Evolutionary conservation across 2,329 filamentous ascomycete species (phyloP).

Genomic region (Aspergillus texensis): DNA sequence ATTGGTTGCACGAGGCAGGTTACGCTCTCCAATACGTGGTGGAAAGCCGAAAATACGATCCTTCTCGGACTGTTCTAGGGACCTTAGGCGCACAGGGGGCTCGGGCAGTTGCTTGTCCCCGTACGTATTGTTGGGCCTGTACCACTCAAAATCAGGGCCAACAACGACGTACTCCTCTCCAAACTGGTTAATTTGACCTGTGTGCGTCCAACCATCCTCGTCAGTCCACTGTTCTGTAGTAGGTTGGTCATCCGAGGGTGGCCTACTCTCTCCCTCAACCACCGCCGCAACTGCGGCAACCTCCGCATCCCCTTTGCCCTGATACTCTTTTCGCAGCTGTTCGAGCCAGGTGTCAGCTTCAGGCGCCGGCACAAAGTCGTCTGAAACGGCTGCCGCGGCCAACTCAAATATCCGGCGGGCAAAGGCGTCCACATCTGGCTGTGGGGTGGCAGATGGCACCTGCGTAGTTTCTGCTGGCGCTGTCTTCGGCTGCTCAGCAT

Average conservation of each 20-base stretch:
- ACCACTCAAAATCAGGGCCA: slow-evolving; percentile 26
- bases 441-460: neutral
- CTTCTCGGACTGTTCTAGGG: slow-evolving; percentile 29
- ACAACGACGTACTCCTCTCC: slow-evolving; percentile 33
- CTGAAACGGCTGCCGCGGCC: slow-evolving; percentile 18
- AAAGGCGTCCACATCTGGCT: slow-evolving; percentile 10
- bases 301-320: slow-evolving; percentile 10
- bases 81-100: slow-evolving; percentile 31
- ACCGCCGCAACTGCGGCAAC: neutral
- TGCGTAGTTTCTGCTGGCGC: neutral
- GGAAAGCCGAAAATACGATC: slow-evolving; percentile 37
- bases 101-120: slow-evolving; percentile 27
- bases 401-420: slow-evolving; percentile 20
- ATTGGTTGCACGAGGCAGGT: slow-evolving; percentile 26
- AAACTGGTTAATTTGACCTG: slow-evolving; percentile 31
- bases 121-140: slow-evolving; percentile 31
- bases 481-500: neutral
- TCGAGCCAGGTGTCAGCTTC: slow-evolving; percentile 20
- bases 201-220: slow-evolving; percentile 33
- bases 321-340: slow-evolving; percentile 18
- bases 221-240: slow-evolving; percentile 29
- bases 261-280: slow-evolving; percentile 18
- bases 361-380: slow-evolving; percentile 12
- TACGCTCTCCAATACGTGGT: slow-evolving; percentile 33
- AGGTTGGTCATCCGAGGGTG: slow-evolving; percentile 16